Evolutionary conservation across 169 alveolate species (phyloP), one percentile per base, ranked within the genome.

Genomic region (Plasmodium vinckei): DNA sequence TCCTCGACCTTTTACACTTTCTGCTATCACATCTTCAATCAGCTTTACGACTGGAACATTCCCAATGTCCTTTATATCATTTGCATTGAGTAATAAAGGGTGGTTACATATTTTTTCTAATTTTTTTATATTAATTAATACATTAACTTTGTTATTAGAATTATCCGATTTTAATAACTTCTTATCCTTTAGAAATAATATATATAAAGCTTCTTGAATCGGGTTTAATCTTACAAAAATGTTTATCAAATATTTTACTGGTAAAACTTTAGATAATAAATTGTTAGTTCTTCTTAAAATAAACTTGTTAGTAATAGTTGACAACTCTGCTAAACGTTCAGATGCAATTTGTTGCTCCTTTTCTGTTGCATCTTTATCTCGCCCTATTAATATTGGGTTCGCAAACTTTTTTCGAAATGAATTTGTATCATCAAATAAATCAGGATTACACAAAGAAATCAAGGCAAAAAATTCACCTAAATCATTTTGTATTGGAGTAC

Each of bases 401-500:
- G 97, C 98, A 90, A 86, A 95, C 46, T 69, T 64, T 69, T 91
- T 95, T 59, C 96, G 68, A 87, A 95, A 95, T 15, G 47, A 72
- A 64, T 88, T 73, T 1, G 92, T 91, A 53, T 95, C 98, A 9
- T 97, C 98, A 27, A 95, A 88, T n/a, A 95, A 95, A 49, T 93
- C 94, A 15, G 98, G 98, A 71, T 96, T 96, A 65, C 98, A 95
- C 39, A 96, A 90, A 9, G 98, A 95, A 27, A 96, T 94, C 49
- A 96, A 90, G 9, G 98, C 92, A 82, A 88, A 96, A 67, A 96
- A 96, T 82, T 96, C 98, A 75, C 95, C 96, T 44, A 96, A 92
- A 77, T 96, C 98, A 71, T 96, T 96, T 84, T 94, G 97, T 5
- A 96, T 96, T 6, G 98, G 98, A 21, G 98, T 96, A 25, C 98